Evolutionary conservation across 352 stramenopile genomes (phyloP).

Genomic region (Phytophthora citricola): DNA sequence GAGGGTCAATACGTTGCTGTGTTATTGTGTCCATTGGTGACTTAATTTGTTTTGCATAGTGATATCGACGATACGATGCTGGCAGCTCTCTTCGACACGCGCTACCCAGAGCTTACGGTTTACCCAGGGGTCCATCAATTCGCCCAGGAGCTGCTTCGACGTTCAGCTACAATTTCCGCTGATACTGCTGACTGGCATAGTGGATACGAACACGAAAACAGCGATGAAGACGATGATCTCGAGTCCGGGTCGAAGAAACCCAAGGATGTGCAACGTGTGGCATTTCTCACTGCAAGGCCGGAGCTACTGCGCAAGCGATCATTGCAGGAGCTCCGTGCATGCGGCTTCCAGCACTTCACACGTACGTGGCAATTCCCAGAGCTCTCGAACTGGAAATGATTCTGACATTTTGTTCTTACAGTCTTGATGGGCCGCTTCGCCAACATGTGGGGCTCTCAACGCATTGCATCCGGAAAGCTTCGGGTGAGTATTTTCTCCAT

Average conservation of each 20-base stretch:
- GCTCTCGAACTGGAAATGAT: not conserved
- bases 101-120: conserved; percentile 83
- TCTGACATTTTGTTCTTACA: conserved; percentile 15
- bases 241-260: conserved; percentile 28
- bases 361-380: conserved; percentile 39
- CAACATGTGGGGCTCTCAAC: conserved; percentile 67
- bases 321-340: conserved; percentile 64
- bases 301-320: conserved; percentile 75
- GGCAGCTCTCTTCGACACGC: conserved; percentile 77
- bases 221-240: conserved; percentile 36
- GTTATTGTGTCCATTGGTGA: not conserved
- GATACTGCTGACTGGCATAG: conserved; percentile 28
- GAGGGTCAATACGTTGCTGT: not conserved
- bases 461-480: conserved; percentile 76
- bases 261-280: conserved; percentile 55
- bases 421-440: conserved; percentile 78
- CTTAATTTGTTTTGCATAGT: conserved; percentile 29
- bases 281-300: conserved; percentile 78
- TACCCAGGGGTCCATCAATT: conserved; percentile 88
- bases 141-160: conserved; percentile 70
- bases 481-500: conserved; percentile 36
- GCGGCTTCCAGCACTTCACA: conserved; percentile 82
- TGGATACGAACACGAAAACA: conserved; percentile 36
- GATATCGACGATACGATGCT: conserved; percentile 88
- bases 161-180: conserved; percentile 32